Conservation (phyloP, 139 green algal genomes). For the Micromonas pusilla region DNA sequence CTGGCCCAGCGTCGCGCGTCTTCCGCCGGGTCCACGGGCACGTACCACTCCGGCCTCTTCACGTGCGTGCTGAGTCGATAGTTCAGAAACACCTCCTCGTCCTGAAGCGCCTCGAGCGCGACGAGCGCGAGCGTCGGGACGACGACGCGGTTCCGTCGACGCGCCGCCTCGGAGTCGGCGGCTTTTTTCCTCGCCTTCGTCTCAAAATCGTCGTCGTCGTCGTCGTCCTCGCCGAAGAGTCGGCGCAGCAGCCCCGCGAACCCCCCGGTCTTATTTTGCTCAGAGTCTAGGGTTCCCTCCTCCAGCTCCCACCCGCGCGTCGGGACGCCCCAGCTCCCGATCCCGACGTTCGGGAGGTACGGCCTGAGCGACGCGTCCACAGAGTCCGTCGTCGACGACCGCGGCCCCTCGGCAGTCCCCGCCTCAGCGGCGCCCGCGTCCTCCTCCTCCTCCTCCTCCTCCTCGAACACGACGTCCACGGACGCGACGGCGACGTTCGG, state of each 20-base stretch:
- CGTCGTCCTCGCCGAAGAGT: conserved; percentile 1
- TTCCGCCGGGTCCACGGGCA: neutral
- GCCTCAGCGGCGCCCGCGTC: too few species aligned
- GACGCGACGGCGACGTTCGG: conserved; percentile 19
- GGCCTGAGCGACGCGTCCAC: neutral
- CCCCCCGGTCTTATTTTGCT: too few species aligned
- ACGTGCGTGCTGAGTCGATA: conserved; percentile 14
- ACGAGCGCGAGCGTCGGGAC: conserved; percentile 1
- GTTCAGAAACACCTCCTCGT: conserved; percentile 11
- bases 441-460: neutral
- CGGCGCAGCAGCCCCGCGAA: neutral
- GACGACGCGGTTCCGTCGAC: neutral
- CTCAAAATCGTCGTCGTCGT: neutral
- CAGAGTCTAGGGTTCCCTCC: too few species aligned
- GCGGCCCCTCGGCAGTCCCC: too few species aligned
- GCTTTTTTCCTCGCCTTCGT: neutral
- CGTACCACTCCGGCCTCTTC: conserved; percentile 2
- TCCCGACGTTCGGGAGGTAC: neutral
- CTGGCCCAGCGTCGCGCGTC: neutral
- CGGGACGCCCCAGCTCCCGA: neutral
- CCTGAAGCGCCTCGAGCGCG: neutral
- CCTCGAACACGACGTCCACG: conserved; percentile 3
- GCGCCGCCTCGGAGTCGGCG: neutral
- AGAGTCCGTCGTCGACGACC: too few species aligned
- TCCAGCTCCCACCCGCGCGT: too few species aligned